A percentile compares a stretch with the other conserved stretches of the same genome.
These are phyloP conservation scores for Neoboletus subvelutipes DNA, from an alignment of 768 basidiomycete species.

Conservation along the genomic window DNA sequence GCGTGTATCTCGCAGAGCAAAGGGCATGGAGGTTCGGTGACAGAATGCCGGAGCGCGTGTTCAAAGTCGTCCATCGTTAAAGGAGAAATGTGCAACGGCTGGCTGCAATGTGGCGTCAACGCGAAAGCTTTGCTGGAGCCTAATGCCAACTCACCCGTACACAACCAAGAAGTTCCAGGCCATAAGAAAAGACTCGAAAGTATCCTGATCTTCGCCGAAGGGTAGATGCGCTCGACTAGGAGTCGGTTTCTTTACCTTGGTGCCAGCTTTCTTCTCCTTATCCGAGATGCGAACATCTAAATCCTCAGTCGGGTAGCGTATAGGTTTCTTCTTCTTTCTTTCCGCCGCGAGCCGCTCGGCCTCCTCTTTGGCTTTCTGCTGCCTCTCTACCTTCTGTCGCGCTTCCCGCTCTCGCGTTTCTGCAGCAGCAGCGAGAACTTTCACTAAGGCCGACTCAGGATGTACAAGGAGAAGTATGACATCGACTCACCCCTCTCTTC, in stretches of 20 bases:
- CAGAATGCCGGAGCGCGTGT: conserved; percentile 76
- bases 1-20: conserved; percentile 89
- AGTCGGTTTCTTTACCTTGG: conserved; percentile 63
- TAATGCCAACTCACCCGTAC: conserved; percentile 70
- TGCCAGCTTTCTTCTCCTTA: conserved; percentile 80
- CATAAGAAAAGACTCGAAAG: conserved; percentile 87
- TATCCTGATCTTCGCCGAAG: conserved; percentile 59
- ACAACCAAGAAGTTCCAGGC: conserved; percentile 93
- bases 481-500: conserved; percentile 64
- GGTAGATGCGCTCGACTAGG: conserved; percentile 64
- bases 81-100: conserved; percentile 82
- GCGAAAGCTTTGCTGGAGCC: not conserved
- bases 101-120: conserved; percentile 44
- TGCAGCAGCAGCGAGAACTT: conserved; percentile 37
- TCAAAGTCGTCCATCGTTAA: conserved; percentile 95
- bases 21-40: conserved; percentile 64
- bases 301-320: conserved; percentile 93
- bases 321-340: conserved; percentile 85
- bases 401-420: conserved; percentile 71
- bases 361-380: conserved; percentile 65
- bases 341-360: conserved; percentile 69
- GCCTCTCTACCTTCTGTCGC: conserved; percentile 66
- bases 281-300: conserved; percentile 78
- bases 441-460: conserved; percentile 22
- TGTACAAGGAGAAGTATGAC: conserved; percentile 1